Percentiles rank a stretch among this genome's conserved stretches.
Conservation (phyloP, 2,329 filamentous ascomycete genomes). For the Aureobasidium sp. region DNA sequence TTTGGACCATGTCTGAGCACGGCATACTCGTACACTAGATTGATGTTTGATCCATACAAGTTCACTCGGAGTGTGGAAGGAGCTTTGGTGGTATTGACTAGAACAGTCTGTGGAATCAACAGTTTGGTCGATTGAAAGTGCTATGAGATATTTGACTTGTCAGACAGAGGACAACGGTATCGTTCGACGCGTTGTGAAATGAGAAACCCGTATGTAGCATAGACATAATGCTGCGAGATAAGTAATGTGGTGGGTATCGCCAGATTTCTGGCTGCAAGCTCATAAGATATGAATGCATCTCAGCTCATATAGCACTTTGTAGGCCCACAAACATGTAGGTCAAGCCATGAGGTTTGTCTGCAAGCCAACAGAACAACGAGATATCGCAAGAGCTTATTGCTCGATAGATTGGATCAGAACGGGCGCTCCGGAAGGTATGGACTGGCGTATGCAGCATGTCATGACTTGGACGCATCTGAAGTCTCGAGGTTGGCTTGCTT, state of each 20-base stretch:
- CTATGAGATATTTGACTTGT: background rate
- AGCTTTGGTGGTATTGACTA: background rate
- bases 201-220: background rate
- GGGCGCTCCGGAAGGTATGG: background rate
- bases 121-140: too few relatives aligned
- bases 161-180: background rate
- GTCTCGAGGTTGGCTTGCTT: constrained; percentile 23
- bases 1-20: background rate
- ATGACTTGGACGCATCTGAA: background rate
- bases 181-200: background rate
- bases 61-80: background rate
- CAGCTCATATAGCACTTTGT: background rate
- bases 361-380: background rate
- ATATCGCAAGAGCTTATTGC: background rate
- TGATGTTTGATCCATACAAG: background rate
- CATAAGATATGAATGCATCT: background rate
- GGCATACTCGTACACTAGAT: background rate
- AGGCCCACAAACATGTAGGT: background rate
- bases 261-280: background rate
- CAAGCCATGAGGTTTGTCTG: background rate
- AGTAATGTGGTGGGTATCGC: background rate
- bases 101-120: background rate
- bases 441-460: background rate
- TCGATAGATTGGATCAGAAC: background rate
- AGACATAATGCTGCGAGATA: background rate